phyloP scores from a whole-genome alignment of 73 alveolate genomes.

The Paramecium octaurelia region DNA sequence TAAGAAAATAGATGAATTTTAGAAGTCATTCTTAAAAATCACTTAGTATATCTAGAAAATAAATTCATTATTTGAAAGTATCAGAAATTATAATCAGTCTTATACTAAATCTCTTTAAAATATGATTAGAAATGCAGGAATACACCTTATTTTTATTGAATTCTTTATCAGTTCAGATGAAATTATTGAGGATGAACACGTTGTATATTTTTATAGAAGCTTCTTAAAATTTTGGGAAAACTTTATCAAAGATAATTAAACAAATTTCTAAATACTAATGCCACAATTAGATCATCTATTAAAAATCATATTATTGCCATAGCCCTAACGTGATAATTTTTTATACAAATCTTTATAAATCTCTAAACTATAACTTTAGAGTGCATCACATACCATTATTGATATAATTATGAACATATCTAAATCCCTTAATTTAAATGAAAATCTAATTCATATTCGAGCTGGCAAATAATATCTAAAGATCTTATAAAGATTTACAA shows the following conservation, averaged over 20 bases:
- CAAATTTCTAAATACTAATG: background rate
- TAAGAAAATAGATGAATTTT: background rate
- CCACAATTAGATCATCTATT: background rate
- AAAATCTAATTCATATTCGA: background rate
- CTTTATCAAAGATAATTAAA: background rate
- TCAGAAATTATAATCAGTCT: background rate
- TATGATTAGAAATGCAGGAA: slow-evolving; percentile 12
- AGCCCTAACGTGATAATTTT: background rate
- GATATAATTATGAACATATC: background rate
- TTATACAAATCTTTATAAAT: background rate
- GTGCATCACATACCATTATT: background rate
- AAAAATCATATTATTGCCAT: background rate
- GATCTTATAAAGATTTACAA: slow-evolving; percentile 23
- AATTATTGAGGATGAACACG: background rate
- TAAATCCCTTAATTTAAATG: background rate
- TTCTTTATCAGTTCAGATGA: background rate
- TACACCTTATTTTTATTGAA: background rate
- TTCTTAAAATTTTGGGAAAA: slow-evolving; percentile 6
- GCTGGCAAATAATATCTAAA: slow-evolving; percentile 50
- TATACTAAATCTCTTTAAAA: background rate
- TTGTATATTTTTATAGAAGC: background rate
- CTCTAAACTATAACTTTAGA: background rate
- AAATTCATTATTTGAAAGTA: background rate
- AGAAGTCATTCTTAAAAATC: background rate
- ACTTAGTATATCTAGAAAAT: background rate